Evolutionary conservation across 805 yeast genomes (phyloP).

Genomic region (Cyberlindnera americana): DNA sequence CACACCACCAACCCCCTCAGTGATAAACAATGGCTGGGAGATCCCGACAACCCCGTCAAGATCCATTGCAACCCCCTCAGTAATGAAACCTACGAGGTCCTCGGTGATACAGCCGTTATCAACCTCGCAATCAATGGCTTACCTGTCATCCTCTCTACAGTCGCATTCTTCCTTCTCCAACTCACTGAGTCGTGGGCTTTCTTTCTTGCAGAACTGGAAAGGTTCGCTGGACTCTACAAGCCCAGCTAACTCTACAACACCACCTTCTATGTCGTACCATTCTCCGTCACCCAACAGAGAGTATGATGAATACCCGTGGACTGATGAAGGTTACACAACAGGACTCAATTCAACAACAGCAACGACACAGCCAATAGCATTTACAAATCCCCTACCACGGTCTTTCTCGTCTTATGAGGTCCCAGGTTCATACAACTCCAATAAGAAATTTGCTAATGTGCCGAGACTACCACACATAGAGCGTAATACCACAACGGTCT

Average conservation of each 20-base stretch:
- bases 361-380: constrained; percentile 4
- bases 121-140: constrained; percentile 34
- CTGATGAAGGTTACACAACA: constrained; percentile 2
- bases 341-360: constrained; percentile 1
- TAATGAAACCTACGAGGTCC: constrained; percentile 33
- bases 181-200: constrained; percentile 28
- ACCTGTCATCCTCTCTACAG: constrained; percentile 36
- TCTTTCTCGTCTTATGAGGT: constrained; percentile 14
- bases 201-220: constrained; percentile 25
- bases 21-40: constrained; percentile 37
- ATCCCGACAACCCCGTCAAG: constrained; percentile 32
- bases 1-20: constrained; percentile 26
- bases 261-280: constrained; percentile 6
- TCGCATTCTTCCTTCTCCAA: constrained; percentile 32
- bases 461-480: constrained; percentile 29
- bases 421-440: constrained; percentile 10
- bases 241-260: constrained; percentile 14
- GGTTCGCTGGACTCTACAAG: constrained; percentile 28
- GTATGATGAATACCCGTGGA: constrained; percentile 42
- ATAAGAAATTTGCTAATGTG: constrained; percentile 26
- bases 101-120: constrained; percentile 33
- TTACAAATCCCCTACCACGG: constrained; percentile 22
- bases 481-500: constrained; percentile 17
- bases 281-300: constrained; percentile 37
- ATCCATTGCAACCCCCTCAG: constrained; percentile 26